These are phyloP conservation scores for Thermothielavioides terrestris DNA, from an alignment of 495 filamentous ascomycete species.

Conservation along the genomic window DNA sequence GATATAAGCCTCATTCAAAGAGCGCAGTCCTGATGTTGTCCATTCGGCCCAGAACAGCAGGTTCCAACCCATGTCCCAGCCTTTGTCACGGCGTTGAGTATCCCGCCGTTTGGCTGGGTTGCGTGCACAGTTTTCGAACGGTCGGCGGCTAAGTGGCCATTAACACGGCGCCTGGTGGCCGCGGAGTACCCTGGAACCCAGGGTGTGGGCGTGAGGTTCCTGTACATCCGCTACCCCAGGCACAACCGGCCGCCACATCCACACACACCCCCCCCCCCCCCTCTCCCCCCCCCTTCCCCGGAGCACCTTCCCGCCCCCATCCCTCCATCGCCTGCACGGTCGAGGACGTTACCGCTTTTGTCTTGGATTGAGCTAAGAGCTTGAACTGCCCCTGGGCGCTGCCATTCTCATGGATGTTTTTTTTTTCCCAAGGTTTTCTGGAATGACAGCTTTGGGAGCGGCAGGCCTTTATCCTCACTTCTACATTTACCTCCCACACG, in stretches of 20 bases:
- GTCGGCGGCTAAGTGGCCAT: conserved; percentile 8
- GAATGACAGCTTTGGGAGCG: not conserved
- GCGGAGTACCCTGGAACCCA: conserved; percentile 3
- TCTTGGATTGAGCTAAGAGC: not conserved
- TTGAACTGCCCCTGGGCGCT: not conserved
- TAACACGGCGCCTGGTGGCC: not conserved
- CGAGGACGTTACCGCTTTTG: not conserved
- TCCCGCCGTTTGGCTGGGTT: not conserved
- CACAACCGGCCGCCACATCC: no score
- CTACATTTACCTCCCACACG: not conserved
- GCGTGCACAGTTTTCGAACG: conserved; percentile 6
- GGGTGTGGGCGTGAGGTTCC: not conserved
- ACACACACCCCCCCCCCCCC: no score
- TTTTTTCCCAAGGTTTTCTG: not conserved
- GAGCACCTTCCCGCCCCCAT: not conserved
- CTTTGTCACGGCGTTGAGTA: not conserved
- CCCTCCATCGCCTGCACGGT: not conserved
- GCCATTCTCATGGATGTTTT: not conserved
- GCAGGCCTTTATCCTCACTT: not conserved
- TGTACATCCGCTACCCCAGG: not conserved
- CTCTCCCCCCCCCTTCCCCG: no score
- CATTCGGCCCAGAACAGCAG: not conserved
- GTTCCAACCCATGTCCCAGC: not conserved
- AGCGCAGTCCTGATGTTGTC: not conserved
- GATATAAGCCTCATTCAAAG: not conserved